Conservation (phyloP, 2,329 filamentous ascomycete genomes). For the Blumeria graminis region DNA sequence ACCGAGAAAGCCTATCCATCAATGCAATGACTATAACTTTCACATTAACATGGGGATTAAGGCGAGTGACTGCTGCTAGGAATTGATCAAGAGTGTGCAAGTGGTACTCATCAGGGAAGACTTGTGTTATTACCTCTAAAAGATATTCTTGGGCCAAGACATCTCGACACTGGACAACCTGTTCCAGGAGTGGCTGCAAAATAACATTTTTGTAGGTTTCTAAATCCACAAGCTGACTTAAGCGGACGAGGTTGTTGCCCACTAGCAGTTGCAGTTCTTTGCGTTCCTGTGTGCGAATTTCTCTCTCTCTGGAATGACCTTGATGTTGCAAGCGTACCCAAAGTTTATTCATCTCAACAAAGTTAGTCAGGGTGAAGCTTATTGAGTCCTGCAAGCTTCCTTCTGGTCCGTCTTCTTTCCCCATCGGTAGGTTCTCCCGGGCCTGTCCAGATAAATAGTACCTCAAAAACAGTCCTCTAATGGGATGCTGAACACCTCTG, state of each 20-base stretch:
- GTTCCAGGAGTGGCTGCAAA: conserved; percentile 68
- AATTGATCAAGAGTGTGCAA: conserved; percentile 91
- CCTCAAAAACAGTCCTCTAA: conserved; percentile 78
- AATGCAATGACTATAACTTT: conserved; percentile 94
- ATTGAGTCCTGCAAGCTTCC: conserved; percentile 94
- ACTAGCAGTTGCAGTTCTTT: conserved; percentile 90
- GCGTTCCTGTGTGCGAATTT: conserved; percentile 78
- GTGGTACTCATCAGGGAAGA: conserved; percentile 96
- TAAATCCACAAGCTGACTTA: conserved; percentile 88
- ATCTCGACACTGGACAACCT: conserved; percentile 94
- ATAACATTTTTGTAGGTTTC: conserved; percentile 86
- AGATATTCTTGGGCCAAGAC: conserved; percentile 94
- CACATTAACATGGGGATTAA: conserved; percentile 93
- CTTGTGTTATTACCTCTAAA: conserved; percentile 92
- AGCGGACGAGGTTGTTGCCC: conserved; percentile 80
- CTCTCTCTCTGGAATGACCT: conserved; percentile 81
- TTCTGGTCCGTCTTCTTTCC: conserved; percentile 70
- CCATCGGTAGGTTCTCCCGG: conserved; percentile 62
- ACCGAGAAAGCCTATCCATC: conserved; percentile 88
- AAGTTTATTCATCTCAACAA: conserved; percentile 99
- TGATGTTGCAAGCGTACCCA: conserved; percentile 97
- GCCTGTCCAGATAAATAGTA: conserved; percentile 95
- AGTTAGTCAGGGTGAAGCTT: conserved; percentile 93
- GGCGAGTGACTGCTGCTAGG: conserved; percentile 68
- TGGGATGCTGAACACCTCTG: conserved; percentile 86